A percentile compares a stretch with the other conserved stretches of the same genome.
phyloP scores from a whole-genome alignment of 1,284 basidiomycete genomes.

The Marasmius fiardii region DNA sequence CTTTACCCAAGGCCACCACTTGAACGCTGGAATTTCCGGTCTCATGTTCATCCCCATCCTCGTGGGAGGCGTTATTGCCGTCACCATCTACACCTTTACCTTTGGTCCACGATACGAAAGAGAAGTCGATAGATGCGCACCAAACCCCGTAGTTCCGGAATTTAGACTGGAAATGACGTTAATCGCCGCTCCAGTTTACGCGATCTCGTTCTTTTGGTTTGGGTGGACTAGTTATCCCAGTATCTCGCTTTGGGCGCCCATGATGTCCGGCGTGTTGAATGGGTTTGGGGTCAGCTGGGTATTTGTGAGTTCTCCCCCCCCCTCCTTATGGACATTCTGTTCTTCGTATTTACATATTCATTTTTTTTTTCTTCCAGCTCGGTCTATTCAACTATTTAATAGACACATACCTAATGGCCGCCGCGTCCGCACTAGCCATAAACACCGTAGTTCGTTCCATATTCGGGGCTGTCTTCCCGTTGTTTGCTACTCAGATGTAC shows the following conservation, averaged over 20 bases:
- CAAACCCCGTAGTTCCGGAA: slow-evolving; percentile 63
- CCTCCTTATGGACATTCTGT: too few species aligned
- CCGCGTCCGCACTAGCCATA: slow-evolving; percentile 58
- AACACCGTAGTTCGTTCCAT: slow-evolving; percentile 52
- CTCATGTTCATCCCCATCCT: slow-evolving; percentile 52
- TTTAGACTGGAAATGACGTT: slow-evolving; percentile 55
- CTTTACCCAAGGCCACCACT: slow-evolving; percentile 47
- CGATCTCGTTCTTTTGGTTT: slow-evolving; percentile 67
- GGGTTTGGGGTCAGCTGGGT: slow-evolving; percentile 57
- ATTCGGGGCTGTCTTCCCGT: slow-evolving; percentile 59
- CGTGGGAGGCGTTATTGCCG: slow-evolving; percentile 51
- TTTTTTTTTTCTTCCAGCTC: slow-evolving; percentile 29
- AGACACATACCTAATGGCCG: slow-evolving; percentile 52
- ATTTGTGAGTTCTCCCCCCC: too few species aligned
- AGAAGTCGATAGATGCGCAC: slow-evolving; percentile 41
- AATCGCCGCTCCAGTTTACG: slow-evolving; percentile 52
- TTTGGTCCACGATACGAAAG: slow-evolving; percentile 53
- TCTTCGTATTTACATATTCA: slow-evolving; percentile 2
- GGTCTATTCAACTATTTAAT: slow-evolving; percentile 56
- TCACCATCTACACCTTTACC: slow-evolving; percentile 39
- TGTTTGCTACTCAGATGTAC: slow-evolving; percentile 58
- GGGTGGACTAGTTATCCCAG: slow-evolving; percentile 26
- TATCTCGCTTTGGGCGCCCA: slow-evolving; percentile 56
- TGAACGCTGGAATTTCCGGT: slow-evolving; percentile 47
- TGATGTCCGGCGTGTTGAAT: slow-evolving; percentile 45